Base-by-base conservation (phyloP, 2,329 filamentous ascomycete species). In the Iodosphaeria phyllophila region DNA sequence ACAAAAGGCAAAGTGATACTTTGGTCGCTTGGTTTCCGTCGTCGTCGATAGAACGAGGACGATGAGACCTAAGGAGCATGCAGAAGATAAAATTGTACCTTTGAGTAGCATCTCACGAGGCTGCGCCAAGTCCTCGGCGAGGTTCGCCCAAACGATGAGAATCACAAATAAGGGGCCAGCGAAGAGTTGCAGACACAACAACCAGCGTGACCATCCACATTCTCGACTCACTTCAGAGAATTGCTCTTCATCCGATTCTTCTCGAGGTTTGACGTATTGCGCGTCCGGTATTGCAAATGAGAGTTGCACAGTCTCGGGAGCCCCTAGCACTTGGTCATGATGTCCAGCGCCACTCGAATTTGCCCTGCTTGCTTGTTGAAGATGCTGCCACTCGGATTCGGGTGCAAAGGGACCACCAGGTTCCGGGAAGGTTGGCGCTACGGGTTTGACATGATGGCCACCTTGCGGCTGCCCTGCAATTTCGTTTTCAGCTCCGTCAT, bases 191-290 rank as follows among this genome's bases (percentile, higher is more conserved):
- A 89, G 48, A 8, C 73, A 67, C 8, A 92, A 65, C 4, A 98
- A 66, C 86, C 89, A 98, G 26, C 83, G 68, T 40, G 84, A 92
- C 84, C 89, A 95, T 16, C 71, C 60, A 27, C 63, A 59, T 3
- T 50, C 44, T 23, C 58, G 54, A 7, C 52, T 45, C 16, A 26
- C 24, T 10, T 36, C 6, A 5, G 30, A 48, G 35, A 26, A 40
- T 34, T 23, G 22, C 34, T 42, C 31, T 35, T 32, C 32, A 43
- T 31, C 39, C 9, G 34, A 25, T 2, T 37, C 40, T 5, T 42
- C 34, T 12, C 31, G 33, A 19, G 38, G 34, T 24, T 40, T 39
- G 14, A 32, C 14, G 18, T 28, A 12, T 25, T 31, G 39, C 25
- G 30, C 28, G n/a, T 34, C 32, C 19, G 22, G 20, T 8, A 23